Conservation (phyloP, 2,329 filamentous ascomycete genomes). For the Xylariales sp. region DNA sequence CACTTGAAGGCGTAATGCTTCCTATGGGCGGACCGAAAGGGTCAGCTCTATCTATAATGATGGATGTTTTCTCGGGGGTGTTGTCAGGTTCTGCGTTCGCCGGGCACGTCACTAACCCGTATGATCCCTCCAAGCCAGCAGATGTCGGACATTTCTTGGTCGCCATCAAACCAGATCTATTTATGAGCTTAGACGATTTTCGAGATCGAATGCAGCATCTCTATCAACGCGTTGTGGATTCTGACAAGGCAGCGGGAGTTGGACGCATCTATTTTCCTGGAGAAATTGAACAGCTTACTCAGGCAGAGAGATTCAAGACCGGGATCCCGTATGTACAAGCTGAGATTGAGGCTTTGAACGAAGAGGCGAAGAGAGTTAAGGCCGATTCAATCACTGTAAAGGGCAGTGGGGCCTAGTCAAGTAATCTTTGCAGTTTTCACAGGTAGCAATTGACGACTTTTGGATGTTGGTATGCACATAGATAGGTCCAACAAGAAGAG, state of each 20-base stretch:
- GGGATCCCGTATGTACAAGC: slow-evolving; percentile 57
- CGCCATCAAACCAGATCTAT: slow-evolving; percentile 69
- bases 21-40: slow-evolving; percentile 85
- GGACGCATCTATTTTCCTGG: slow-evolving; percentile 58
- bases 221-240: slow-evolving; percentile 48
- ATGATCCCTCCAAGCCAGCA: slow-evolving; percentile 63
- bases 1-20: slow-evolving; percentile 74
- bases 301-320: slow-evolving; percentile 43
- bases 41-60: slow-evolving; percentile 73
- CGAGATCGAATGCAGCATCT: slow-evolving; percentile 54
- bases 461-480: no score
- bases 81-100: slow-evolving; percentile 70
- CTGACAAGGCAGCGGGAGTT: slow-evolving; percentile 50
- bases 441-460: no score
- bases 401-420: no score
- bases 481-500: no score
- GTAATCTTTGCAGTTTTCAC: no score
- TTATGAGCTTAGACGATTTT: slow-evolving; percentile 67
- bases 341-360: slow-evolving; percentile 52
- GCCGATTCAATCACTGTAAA: no score
- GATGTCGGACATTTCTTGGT: slow-evolving; percentile 73
- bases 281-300: slow-evolving; percentile 55
- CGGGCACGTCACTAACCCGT: slow-evolving; percentile 70
- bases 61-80: slow-evolving; percentile 83
- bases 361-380: slow-evolving; percentile 47